These are phyloP conservation scores for Gomphus bonarii DNA, from an alignment of 1,284 basidiomycete genomes.

Conservation along the genomic window DNA sequence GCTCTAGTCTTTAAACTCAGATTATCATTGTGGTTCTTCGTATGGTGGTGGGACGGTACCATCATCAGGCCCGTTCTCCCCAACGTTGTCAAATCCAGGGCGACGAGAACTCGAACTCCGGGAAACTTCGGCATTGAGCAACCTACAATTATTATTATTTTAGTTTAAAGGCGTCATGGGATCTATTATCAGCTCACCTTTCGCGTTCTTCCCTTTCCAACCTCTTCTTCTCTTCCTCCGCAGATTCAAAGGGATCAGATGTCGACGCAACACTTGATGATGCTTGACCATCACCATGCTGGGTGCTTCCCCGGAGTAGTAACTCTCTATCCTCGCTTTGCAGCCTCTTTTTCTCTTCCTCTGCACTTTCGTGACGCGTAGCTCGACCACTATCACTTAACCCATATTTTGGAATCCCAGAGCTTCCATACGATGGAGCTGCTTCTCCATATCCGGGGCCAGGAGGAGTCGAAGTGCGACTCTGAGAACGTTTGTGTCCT, in stretches of 20 bases:
- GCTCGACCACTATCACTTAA: not conserved
- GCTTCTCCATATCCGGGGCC: conserved; percentile 7
- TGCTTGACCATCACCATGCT: not conserved
- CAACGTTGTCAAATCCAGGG: not conserved
- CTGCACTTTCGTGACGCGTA: conserved; percentile 37
- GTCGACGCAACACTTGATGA: conserved; percentile 7
- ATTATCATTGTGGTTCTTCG: conserved; percentile 7
- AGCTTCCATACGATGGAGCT: conserved; percentile 8
- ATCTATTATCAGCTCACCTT: conserved; percentile 12
- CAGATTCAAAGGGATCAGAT: conserved; percentile 22
- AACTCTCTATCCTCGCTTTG: conserved; percentile 45
- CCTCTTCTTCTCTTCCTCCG: conserved; percentile 32
- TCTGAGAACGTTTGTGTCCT: not conserved
- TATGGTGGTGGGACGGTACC: conserved; percentile 7
- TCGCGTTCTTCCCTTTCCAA: conserved; percentile 30
- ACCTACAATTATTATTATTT: not conserved
- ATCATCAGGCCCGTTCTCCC: not conserved
- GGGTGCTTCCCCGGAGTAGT: not conserved
- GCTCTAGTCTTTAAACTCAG: not conserved
- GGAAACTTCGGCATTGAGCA: not conserved
- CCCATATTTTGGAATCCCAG: conserved; percentile 1
- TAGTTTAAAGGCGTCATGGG: not conserved
- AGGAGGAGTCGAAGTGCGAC: conserved; percentile 1
- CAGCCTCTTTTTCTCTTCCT: conserved; percentile 58
- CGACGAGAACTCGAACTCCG: not conserved